phyloP scores from a whole-genome alignment of 2,329 filamentous ascomycete species.

The Cercospora sp. region DNA sequence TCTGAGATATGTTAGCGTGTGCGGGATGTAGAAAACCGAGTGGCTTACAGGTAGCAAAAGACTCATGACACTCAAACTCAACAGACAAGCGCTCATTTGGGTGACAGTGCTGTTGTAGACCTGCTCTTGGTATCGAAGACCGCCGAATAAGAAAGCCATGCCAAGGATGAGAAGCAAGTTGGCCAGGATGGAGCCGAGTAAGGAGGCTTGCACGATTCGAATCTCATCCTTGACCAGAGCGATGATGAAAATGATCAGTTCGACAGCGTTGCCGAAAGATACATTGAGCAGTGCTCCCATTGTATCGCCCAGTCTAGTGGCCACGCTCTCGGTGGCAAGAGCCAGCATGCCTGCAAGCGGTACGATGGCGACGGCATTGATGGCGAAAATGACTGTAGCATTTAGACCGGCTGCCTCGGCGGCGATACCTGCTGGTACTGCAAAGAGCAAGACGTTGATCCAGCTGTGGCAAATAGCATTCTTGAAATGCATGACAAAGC shows the following conservation, averaged over 20 bases:
- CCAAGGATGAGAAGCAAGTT: conserved; percentile 87
- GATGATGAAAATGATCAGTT: conserved; percentile 64
- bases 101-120: conserved; percentile 95
- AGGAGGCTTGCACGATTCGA: conserved; percentile 84
- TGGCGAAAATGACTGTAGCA: conserved; percentile 50
- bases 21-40: not conserved
- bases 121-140: conserved; percentile 84
- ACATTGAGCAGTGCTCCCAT: conserved; percentile 54
- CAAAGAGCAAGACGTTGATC: conserved; percentile 74
- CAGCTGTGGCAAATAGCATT: conserved; percentile 70
- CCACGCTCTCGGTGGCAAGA: conserved; percentile 54
- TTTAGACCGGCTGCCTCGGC: conserved; percentile 52
- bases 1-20: conserved; percentile 50
- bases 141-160: conserved; percentile 87
- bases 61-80: conserved; percentile 88
- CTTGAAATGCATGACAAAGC: conserved; percentile 57
- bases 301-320: conserved; percentile 51
- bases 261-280: conserved; percentile 55
- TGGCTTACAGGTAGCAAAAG: conserved; percentile 71
- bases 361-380: conserved; percentile 55
- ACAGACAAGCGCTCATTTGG: conserved; percentile 91
- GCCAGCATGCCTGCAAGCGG: conserved; percentile 52
- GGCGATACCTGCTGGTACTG: conserved; percentile 75
- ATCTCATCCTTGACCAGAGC: conserved; percentile 80
- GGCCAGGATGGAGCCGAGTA: conserved; percentile 85